Evolutionary conservation across 257 asterid species (phyloP).

Genomic region (Galeopsis tetrahit): DNA sequence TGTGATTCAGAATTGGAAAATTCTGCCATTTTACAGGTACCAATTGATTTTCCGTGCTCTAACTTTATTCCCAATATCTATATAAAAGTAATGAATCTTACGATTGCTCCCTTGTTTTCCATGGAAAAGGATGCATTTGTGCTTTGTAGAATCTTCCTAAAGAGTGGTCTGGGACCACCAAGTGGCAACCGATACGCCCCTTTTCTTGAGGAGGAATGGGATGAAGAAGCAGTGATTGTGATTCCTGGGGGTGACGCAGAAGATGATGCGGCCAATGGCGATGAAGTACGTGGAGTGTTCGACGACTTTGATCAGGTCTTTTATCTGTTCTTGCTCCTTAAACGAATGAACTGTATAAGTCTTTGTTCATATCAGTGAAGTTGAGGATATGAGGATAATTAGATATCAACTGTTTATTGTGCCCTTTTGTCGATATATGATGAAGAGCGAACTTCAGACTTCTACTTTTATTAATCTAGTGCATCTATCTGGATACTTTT

Average conservation of each 20-base stretch:
- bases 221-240: slow-evolving; percentile 58
- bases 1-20: slow-evolving; percentile 65
- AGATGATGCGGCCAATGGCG: slow-evolving; percentile 69
- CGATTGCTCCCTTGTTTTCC: slow-evolving; percentile 36
- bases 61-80: slow-evolving; percentile 20
- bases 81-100: slow-evolving; percentile 37
- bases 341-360: not conserved
- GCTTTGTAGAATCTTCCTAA: slow-evolving; percentile 89
- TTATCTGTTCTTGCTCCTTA: not conserved
- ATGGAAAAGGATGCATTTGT: slow-evolving; percentile 85
- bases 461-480: not conserved
- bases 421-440: not conserved
- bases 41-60: slow-evolving; percentile 25
- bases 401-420: not conserved
- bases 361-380: slow-evolving; percentile 3
- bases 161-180: slow-evolving; percentile 94
- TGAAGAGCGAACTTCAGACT: not conserved
- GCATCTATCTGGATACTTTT: not conserved
- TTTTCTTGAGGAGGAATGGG: slow-evolving; percentile 94
- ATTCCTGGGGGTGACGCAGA: slow-evolving; percentile 76
- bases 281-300: slow-evolving; percentile 54
- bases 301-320: slow-evolving; percentile 65
- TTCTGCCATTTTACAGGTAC: slow-evolving; percentile 80
- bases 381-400: not conserved
- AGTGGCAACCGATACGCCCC: slow-evolving; percentile 94